Percentiles rank a stretch among this genome's conserved stretches.
phyloP scores from a whole-genome alignment of 75 land plant species.

The Sequoiadendron giganteum region DNA sequence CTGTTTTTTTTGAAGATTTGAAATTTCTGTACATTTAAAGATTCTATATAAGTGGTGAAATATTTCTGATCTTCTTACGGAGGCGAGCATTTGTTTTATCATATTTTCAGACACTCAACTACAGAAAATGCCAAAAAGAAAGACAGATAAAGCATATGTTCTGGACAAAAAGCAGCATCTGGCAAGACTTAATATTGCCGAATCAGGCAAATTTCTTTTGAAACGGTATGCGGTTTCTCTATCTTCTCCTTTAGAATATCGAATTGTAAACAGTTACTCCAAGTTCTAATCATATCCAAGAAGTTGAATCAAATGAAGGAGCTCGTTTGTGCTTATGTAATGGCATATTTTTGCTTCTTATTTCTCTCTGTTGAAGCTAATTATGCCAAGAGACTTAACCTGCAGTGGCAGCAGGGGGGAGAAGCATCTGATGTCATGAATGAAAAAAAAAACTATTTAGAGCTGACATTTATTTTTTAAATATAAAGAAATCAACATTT shows the following conservation, averaged over 20 bases:
- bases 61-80: not conserved
- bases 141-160: constrained; percentile 91
- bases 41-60: not conserved
- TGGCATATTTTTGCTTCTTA: not conserved
- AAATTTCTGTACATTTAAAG: not conserved
- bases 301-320: not conserved
- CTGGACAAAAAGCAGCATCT: constrained; percentile 85
- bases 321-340: not conserved
- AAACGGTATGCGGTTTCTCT: constrained; percentile 57
- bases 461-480: no score
- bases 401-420: no score
- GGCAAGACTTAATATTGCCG: constrained; percentile 68
- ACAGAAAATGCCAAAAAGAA: constrained; percentile 98
- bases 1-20: not conserved
- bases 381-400: no score
- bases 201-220: constrained; percentile 88
- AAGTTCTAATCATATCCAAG: not conserved
- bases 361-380: not conserved
- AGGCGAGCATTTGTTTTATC: constrained; percentile 1
- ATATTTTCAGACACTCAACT: constrained; percentile 82
- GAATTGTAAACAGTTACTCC: not conserved
- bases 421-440: no score
- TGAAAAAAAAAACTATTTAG: no score
- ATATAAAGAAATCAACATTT: no score
- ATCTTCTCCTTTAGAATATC: not conserved